Conservation (phyloP, 148 eudicot species). For the Fallopia convolvulus region DNA sequence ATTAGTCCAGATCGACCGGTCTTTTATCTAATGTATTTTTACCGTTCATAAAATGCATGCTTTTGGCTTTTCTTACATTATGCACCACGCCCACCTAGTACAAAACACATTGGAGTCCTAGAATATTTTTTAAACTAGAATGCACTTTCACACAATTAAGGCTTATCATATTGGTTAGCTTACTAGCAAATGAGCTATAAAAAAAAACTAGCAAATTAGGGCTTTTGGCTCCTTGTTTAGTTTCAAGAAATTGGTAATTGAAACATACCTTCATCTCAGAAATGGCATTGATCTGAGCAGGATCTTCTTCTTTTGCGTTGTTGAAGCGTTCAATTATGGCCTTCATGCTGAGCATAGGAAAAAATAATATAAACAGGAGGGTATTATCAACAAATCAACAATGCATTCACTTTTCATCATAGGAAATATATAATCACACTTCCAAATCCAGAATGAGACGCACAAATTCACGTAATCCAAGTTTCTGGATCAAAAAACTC, state of each 20-base stretch:
- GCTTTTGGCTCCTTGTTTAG: neutral
- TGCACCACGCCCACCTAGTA: neutral
- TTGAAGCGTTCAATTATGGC: constrained; percentile 30
- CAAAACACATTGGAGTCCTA: neutral
- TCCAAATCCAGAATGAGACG: too few relatives aligned
- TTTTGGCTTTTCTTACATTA: neutral
- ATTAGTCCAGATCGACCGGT: too few relatives aligned
- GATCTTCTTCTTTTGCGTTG: constrained; percentile 29
- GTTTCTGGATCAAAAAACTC: neutral
- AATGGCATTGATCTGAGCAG: constrained; percentile 19
- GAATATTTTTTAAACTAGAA: neutral
- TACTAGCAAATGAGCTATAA: neutral
- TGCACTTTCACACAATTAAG: neutral
- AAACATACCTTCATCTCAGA: constrained; percentile 28
- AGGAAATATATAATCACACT: too few relatives aligned
- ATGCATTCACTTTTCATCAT: too few relatives aligned
- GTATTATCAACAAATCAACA: too few relatives aligned
- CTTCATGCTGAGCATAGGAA: constrained; percentile 28
- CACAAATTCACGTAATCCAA: too few relatives aligned
- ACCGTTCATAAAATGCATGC: neutral
- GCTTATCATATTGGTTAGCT: neutral
- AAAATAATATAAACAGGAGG: neutral
- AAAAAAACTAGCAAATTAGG: too few relatives aligned
- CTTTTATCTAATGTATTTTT: too few relatives aligned
- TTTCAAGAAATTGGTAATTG: neutral